phyloP scores from a whole-genome alignment of 257 asterid species.

The Plectranthus barbatus region DNA sequence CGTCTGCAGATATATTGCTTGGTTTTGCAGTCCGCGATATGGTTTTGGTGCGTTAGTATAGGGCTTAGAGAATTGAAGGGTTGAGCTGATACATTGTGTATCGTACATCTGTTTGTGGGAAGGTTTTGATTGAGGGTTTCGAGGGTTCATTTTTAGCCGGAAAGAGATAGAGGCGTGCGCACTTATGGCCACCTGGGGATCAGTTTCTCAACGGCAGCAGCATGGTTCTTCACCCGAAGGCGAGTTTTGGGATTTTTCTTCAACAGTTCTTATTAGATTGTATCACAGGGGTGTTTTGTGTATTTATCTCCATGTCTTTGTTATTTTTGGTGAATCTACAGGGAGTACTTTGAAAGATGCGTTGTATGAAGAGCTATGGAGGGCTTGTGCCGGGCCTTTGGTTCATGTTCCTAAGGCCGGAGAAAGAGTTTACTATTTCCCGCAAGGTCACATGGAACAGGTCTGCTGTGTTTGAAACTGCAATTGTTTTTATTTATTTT shows the following conservation, averaged over 20 bases:
- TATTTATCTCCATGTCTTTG: not conserved
- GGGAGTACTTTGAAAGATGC: conserved; percentile 40
- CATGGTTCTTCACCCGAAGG: conserved; percentile 27
- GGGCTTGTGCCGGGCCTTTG: conserved; percentile 94
- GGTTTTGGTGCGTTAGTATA: not conserved
- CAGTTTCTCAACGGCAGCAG: conserved; percentile 32
- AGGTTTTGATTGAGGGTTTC: conserved; percentile 14
- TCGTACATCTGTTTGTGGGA: not conserved
- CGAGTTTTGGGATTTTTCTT: not conserved
- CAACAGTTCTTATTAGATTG: not conserved
- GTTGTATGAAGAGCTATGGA: conserved; percentile 72
- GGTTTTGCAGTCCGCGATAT: not conserved
- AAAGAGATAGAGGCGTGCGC: not conserved
- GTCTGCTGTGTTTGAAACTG: conserved; percentile 34
- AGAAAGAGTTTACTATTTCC: conserved; percentile 84
- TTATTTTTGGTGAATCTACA: conserved; percentile 13
- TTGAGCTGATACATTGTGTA: conserved; percentile 10
- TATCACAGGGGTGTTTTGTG: not conserved
- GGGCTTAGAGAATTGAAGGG: not conserved
- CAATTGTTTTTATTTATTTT: not conserved
- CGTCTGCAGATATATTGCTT: not conserved
- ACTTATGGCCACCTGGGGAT: conserved; percentile 33
- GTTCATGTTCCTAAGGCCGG: conserved; percentile 68
- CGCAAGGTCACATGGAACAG: conserved; percentile 99
- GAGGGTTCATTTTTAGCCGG: not conserved